Percentiles rank a stretch among this genome's conserved stretches.
Evolutionary conservation across 2,329 filamentous ascomycete species (phyloP).

Genomic region (Trichoderma simmonsii): DNA sequence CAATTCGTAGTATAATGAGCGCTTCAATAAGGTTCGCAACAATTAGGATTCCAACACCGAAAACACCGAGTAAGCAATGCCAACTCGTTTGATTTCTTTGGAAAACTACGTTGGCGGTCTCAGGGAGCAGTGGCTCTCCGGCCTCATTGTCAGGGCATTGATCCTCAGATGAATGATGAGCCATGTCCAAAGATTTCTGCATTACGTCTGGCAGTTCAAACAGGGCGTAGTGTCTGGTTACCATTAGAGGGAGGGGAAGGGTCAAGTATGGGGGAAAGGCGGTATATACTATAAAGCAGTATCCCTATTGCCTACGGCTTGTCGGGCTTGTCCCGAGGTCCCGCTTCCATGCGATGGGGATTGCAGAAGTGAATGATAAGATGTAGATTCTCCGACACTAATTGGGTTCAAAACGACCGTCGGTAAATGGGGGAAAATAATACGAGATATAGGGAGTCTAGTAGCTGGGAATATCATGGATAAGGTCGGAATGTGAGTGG

Average conservation of each 20-base stretch:
- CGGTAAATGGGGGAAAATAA: background rate
- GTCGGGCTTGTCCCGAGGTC: background rate
- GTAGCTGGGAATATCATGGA: background rate
- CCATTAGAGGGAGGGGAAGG: background rate
- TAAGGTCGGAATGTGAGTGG: background rate
- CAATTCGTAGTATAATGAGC: background rate
- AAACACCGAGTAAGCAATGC: background rate
- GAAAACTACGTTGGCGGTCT: background rate
- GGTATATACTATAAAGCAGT: background rate
- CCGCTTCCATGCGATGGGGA: background rate
- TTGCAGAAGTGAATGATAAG: background rate
- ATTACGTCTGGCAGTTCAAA: background rate
- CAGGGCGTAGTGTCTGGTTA: background rate
- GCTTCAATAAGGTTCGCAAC: background rate
- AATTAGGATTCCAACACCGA: background rate
- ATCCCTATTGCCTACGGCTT: background rate
- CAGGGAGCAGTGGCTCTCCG: background rate
- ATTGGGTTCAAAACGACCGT: background rate
- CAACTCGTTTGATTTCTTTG: background rate
- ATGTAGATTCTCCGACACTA: background rate
- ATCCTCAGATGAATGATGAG: background rate
- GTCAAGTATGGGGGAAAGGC: background rate
- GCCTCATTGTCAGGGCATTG: background rate
- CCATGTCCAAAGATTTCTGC: background rate
- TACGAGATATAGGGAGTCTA: background rate